phyloP scores from a whole-genome alignment of 1,284 basidiomycete genomes.

The Gyrodon tennesseensis region DNA sequence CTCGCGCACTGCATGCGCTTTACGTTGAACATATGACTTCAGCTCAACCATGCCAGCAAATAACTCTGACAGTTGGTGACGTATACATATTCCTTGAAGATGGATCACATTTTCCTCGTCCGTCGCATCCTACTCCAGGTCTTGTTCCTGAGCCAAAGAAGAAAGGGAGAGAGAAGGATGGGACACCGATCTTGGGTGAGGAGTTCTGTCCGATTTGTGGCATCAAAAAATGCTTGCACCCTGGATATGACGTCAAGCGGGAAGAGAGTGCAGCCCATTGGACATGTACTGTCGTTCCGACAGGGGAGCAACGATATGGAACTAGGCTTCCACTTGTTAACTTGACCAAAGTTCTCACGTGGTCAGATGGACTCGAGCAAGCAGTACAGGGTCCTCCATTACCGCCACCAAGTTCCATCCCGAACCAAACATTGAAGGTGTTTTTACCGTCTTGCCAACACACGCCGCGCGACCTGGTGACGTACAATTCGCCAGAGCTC shows the following conservation, averaged over 20 bases:
- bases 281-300: constrained; percentile 37
- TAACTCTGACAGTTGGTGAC: constrained; percentile 54
- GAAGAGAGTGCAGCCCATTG: constrained; percentile 33
- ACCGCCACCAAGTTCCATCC: constrained; percentile 8
- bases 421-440: constrained; percentile 19
- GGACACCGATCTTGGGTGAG: constrained; percentile 29
- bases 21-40: constrained; percentile 45
- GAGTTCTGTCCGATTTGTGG: constrained; percentile 39
- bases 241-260: constrained; percentile 31
- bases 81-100: constrained; percentile 62
- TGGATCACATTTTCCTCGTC: constrained; percentile 52
- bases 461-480: constrained; percentile 34
- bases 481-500: constrained; percentile 35
- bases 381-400: constrained; percentile 18
- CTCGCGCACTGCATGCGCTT: constrained; percentile 53
- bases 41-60: constrained; percentile 32
- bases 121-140: constrained; percentile 23
- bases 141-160: constrained; percentile 34
- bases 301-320: constrained; percentile 33
- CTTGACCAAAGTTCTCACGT: constrained; percentile 29
- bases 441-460: constrained; percentile 24
- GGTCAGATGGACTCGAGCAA: constrained; percentile 29
- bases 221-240: constrained; percentile 39
- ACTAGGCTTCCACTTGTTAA: constrained; percentile 32
- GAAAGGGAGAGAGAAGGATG: constrained; percentile 37